phyloP scores from a whole-genome alignment of 371 early-diverging fungal species.

The Lichtheimia ramosa region DNA sequence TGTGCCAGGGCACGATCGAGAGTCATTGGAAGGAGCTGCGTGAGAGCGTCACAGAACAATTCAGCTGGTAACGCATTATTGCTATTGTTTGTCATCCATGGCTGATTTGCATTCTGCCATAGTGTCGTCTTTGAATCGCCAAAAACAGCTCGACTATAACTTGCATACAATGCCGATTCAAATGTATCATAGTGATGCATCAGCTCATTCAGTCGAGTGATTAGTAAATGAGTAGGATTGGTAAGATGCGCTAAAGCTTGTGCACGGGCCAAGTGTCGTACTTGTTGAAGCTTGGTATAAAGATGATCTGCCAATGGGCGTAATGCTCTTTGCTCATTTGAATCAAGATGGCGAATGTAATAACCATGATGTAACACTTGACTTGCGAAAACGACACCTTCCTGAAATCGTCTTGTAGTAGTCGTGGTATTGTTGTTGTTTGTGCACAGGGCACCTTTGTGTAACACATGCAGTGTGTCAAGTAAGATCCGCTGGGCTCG shows the following conservation, averaged over 20 bases:
- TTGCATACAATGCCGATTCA: constrained; percentile 22
- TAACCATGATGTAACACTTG: constrained; percentile 20
- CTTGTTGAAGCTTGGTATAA: constrained; percentile 2
- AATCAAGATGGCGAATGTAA: constrained; percentile 23
- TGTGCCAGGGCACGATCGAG: constrained; percentile 21
- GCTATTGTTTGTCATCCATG: not conserved
- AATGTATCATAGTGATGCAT: constrained; percentile 18
- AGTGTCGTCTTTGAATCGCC: constrained; percentile 2
- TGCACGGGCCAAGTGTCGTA: constrained; percentile 1
- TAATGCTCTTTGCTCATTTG: constrained; percentile 3
- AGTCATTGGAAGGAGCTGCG: constrained; percentile 21
- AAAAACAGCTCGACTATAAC: constrained; percentile 24
- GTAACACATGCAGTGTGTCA: constrained; percentile 23
- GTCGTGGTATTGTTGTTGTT: not conserved
- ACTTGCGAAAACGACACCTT: constrained; percentile 29
- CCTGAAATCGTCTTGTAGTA: constrained; percentile 13
- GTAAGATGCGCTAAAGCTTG: not conserved
- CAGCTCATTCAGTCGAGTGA: not conserved
- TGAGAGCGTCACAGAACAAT: constrained; percentile 23
- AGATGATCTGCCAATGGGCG: constrained; percentile 8
- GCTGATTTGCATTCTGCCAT: not conserved
- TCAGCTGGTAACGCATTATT: not conserved
- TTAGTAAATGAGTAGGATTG: not conserved
- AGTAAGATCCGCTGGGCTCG: constrained; percentile 27
- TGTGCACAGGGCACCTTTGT: constrained; percentile 8